These are phyloP conservation scores for Nissolia schottii DNA, from an alignment of 306 rosid genomes.

Conservation along the genomic window DNA sequence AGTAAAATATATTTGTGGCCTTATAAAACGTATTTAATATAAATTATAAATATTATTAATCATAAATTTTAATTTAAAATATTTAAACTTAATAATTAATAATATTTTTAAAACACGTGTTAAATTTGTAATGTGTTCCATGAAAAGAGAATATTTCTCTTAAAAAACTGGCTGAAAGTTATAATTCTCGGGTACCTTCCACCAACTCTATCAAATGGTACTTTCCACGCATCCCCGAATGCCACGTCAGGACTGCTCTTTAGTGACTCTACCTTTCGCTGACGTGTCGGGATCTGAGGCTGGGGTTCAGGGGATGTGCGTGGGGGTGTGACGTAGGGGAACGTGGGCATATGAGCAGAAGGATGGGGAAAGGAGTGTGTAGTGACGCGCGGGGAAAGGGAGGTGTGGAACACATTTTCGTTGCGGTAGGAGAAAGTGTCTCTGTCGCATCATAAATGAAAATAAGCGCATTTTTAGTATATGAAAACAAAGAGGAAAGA, in stretches of 20 bases:
- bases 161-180: not conserved
- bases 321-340: not conserved
- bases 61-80: no score
- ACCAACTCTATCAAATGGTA: conserved; percentile 26
- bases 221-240: not conserved
- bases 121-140: no score
- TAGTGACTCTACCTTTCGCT: rapidly evolving
- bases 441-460: conserved; percentile 45
- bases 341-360: not conserved
- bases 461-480: conserved; percentile 30
- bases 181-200: not conserved
- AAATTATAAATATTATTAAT: no score
- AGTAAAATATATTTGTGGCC: no score
- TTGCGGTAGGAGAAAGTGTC: conserved; percentile 41
- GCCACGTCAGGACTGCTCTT: conserved; percentile 25
- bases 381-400: conserved; percentile 34
- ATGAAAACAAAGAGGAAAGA: conserved; percentile 29
- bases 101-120: no score
- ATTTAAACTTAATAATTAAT: no score
- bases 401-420: conserved; percentile 29
- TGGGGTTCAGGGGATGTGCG: not conserved
- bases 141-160: no score
- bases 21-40: no score
- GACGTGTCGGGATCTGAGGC: conserved; percentile 23
- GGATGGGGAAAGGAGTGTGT: not conserved